Conservation (phyloP, 192 early-diverging fungal species). For the Endogone sp. region DNA sequence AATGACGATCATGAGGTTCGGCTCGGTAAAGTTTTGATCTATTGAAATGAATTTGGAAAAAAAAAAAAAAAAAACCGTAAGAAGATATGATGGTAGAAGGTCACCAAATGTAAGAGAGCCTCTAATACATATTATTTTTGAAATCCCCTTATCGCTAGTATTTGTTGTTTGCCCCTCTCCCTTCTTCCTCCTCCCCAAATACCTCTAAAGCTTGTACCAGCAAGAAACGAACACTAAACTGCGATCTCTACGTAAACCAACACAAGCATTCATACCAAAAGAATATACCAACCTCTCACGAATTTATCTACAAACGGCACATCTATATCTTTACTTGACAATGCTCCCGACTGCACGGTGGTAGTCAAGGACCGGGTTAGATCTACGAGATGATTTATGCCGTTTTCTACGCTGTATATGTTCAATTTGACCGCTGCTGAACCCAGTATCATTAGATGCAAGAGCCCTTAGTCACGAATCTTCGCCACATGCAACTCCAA, state of each 20-base stretch:
- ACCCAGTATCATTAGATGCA: not conserved
- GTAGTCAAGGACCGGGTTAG: not conserved
- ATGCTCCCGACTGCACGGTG: not conserved
- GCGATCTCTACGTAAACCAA: too few relatives aligned
- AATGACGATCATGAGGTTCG: conserved; percentile 26
- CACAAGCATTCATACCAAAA: too few relatives aligned
- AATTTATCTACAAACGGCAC: conserved; percentile 43
- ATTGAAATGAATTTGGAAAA: not conserved
- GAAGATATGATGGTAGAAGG: not conserved
- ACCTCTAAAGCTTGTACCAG: too few relatives aligned
- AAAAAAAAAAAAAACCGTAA: conserved; percentile 8
- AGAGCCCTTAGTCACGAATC: not conserved
- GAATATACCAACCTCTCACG: conserved; percentile 35
- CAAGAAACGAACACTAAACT: too few relatives aligned
- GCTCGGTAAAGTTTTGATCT: conserved; percentile 14
- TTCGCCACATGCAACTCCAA: not conserved
- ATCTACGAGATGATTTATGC: not conserved
- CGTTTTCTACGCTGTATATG: not conserved
- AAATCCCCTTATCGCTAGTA: too few relatives aligned
- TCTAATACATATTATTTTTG: too few relatives aligned
- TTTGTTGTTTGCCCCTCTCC: too few relatives aligned
- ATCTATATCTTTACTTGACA: conserved; percentile 23
- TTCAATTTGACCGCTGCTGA: not conserved
- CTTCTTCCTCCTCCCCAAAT: too few relatives aligned
- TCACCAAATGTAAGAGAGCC: too few relatives aligned